Conservation (phyloP, 2,329 filamentous ascomycete species). For the Raffaelea arxii region DNA sequence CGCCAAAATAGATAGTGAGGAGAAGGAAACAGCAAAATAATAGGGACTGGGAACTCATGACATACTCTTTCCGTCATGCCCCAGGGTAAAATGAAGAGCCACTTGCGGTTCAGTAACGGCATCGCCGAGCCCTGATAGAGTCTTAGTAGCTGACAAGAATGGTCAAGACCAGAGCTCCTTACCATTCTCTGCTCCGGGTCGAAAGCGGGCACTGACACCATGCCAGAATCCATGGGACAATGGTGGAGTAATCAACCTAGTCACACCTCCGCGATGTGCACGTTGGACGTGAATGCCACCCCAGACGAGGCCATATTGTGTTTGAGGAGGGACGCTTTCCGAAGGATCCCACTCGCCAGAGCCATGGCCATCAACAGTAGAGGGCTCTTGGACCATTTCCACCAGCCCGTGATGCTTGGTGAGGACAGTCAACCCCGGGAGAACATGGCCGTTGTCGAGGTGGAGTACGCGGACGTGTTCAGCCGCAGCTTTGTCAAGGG, state of each 20-base stretch:
- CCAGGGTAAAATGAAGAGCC: conserved; percentile 4
- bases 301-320: conserved; percentile 28
- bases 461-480: conserved; percentile 18
- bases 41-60: no score
- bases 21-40: neutral
- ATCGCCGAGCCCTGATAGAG: neutral
- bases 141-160: neutral
- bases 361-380: conserved; percentile 35
- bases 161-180: no score
- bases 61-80: conserved; percentile 2
- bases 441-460: conserved; percentile 35
- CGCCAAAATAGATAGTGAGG: neutral
- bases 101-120: neutral
- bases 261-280: conserved; percentile 33
- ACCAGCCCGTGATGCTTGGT: conserved; percentile 35
- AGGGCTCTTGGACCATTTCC: conserved; percentile 34
- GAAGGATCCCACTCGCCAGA: conserved; percentile 19
- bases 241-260: conserved; percentile 30
- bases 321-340: conserved; percentile 28
- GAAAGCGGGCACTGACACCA: conserved; percentile 22
- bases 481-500: conserved; percentile 1
- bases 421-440: conserved; percentile 39
- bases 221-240: conserved; percentile 18
- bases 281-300: conserved; percentile 30
- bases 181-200: conserved; percentile 14